A percentile compares a stretch with the other conserved stretches of the same genome.
phyloP scores from a whole-genome alignment of 345 rosid genomes.

The Excoecaria agallocha region DNA sequence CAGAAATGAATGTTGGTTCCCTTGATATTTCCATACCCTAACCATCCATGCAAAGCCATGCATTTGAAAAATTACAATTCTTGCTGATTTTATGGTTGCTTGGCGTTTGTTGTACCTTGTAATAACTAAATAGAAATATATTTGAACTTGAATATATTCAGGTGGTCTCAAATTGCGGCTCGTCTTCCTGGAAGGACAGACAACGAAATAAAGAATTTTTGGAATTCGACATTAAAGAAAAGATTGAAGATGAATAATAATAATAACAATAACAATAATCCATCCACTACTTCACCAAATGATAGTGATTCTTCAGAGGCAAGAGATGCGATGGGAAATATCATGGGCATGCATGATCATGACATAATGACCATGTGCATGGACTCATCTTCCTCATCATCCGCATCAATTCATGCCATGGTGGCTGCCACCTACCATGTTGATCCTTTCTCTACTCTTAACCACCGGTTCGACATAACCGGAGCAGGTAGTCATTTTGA shows the following conservation, averaged over 20 bases:
- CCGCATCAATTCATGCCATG: slow-evolving; percentile 42
- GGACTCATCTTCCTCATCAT: slow-evolving; percentile 53
- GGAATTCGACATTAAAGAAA: slow-evolving; percentile 87
- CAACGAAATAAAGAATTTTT: slow-evolving; percentile 89
- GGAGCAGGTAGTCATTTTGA: slow-evolving; percentile 35
- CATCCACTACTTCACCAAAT: slow-evolving; percentile 53
- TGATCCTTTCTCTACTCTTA: slow-evolving; percentile 42
- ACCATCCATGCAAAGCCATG: slow-evolving; percentile 12
- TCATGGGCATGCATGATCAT: slow-evolving; percentile 45
- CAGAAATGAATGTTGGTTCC: no score
- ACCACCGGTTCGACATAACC: slow-evolving; percentile 31
- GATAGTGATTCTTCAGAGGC: slow-evolving; percentile 59
- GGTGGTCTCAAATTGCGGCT: slow-evolving; percentile 97
- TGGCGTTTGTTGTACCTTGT: neutral
- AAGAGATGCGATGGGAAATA: slow-evolving; percentile 33
- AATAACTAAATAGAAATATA: neutral
- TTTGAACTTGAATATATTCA: slow-evolving; percentile 11
- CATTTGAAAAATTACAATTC: neutral
- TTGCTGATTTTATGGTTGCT: neutral
- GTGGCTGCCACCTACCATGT: slow-evolving; percentile 30
- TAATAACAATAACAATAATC: slow-evolving; percentile 11
- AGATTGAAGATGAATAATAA: slow-evolving; percentile 40
- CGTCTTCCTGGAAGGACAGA: slow-evolving; percentile 90
- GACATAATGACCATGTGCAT: slow-evolving; percentile 44
- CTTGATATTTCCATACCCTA: neutral